Conservation (phyloP, 2,329 filamentous ascomycete genomes). For the Catunica adiposa region DNA sequence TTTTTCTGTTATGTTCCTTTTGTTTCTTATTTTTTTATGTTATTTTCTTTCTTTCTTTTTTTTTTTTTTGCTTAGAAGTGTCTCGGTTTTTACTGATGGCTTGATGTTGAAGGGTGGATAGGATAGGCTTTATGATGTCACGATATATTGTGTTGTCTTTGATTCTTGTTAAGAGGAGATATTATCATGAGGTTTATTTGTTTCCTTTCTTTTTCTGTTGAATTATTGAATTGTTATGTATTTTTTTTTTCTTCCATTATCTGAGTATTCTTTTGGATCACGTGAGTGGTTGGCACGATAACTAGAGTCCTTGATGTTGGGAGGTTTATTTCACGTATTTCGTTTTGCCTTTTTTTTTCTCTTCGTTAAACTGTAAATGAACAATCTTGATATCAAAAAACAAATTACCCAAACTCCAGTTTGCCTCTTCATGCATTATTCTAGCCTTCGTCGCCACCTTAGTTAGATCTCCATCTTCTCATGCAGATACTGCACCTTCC, state of each 20-base stretch:
- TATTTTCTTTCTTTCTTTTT: conserved; percentile 1
- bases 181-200: too few relatives aligned
- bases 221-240: not conserved
- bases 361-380: not conserved
- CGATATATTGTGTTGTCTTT: not conserved
- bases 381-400: not conserved
- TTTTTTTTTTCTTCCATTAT: too few relatives aligned
- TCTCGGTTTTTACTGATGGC: not conserved
- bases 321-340: too few relatives aligned
- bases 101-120: not conserved
- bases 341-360: not conserved
- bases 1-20: not conserved
- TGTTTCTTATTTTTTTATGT: not conserved
- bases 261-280: too few relatives aligned
- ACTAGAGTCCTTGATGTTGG: too few relatives aligned
- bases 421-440: too few relatives aligned
- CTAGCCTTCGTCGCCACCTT: not conserved
- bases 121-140: not conserved
- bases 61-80: not conserved
- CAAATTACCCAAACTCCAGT: not conserved
- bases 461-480: conserved; percentile 26
- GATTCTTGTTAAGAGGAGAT: not conserved
- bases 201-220: not conserved
- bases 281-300: too few relatives aligned
- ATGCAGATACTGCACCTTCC: conserved; percentile 43